Base-by-base conservation (phyloP, 352 stramenopile genomes). In the Phytophthora colocasiae region DNA sequence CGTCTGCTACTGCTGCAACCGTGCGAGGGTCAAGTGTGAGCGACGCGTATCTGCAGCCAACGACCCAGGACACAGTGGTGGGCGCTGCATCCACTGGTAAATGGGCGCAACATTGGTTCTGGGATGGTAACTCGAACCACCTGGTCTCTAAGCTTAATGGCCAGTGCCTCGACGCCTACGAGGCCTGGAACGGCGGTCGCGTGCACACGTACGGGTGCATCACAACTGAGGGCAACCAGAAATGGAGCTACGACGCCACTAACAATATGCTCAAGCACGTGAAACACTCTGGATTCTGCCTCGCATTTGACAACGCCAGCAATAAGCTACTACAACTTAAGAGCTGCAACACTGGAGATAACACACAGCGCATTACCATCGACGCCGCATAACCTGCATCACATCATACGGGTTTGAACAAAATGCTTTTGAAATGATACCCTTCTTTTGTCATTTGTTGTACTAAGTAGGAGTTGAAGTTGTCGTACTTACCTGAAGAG, bases 91-190 rank as follows among this genome's bases (percentile, higher is more conserved):
- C 45, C 4, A 59, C 64, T 3, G 63, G 48, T 27, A 44, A 58
- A 36, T 74, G 60, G 50, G 29, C 47, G 24, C 74, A 84, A 38
- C 56, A 73, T 51, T 89, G 82, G 82, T 75, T 77, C 50, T 91
- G 74, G 67, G 75, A 91, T 50, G 57, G 63, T 32, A 68, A 68
- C 45, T 68, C 73, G 31, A 69, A 83, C 54, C 67, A 63, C 10
- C 29, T 90, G 34, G 34, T 69, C 22, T 77, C 74, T 55, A 80
- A 82, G 57, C 69, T 69, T 65, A 80, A 77, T 50, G 62, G 73
- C n/a, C 63, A 75, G 50, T 91, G 83, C 55, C 58, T 91, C 44
- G 81, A 91, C 38, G 81, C 75, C 11, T 91, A 90, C 65, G 79
- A 92, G 60, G 67, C 39, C 10, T 77, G 63, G 75, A 52, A 83